These are phyloP conservation scores for Bjerkandera adusta DNA, from an alignment of 1,284 basidiomycete genomes.

Conservation along the genomic window DNA sequence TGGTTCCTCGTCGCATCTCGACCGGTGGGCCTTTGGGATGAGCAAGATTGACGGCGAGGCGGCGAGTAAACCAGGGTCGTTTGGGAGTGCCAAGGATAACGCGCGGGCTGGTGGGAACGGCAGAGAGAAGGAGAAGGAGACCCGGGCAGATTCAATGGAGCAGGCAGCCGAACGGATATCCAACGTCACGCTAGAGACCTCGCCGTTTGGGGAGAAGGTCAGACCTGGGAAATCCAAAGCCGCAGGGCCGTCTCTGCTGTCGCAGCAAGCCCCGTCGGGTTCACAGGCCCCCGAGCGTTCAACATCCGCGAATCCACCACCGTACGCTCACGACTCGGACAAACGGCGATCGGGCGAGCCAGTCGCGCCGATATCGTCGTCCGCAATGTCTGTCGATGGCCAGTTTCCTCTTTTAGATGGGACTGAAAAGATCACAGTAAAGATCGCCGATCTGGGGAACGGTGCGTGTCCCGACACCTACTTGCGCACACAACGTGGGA, in stretches of 20 bases:
- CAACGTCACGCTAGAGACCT: slow-evolving; percentile 61
- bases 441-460: slow-evolving; percentile 98
- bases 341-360: slow-evolving; percentile 13
- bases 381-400: slow-evolving; percentile 40
- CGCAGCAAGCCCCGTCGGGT: slow-evolving; percentile 61
- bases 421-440: slow-evolving; percentile 90
- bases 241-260: slow-evolving; percentile 77
- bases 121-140: slow-evolving; percentile 18
- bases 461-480: slow-evolving; percentile 48
- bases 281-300: slow-evolving; percentile 6
- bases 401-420: slow-evolving; percentile 22
- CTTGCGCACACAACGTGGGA: not conserved
- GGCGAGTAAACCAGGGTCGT: slow-evolving; percentile 26
- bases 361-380: slow-evolving; percentile 31
- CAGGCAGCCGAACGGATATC: slow-evolving; percentile 57
- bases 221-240: slow-evolving; percentile 31
- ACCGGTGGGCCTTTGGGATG: slow-evolving; percentile 94
- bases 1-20: slow-evolving; percentile 78
- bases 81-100: slow-evolving; percentile 16
- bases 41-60: slow-evolving; percentile 61
- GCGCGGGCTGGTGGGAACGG: slow-evolving; percentile 18
- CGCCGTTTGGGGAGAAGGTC: slow-evolving; percentile 55
- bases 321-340: slow-evolving; percentile 18
- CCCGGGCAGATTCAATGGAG: slow-evolving; percentile 40
- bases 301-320: slow-evolving; percentile 16